Percentiles rank a stretch among this genome's conserved stretches.
These are phyloP conservation scores for Fragaria ananassa DNA, from an alignment of 306 rosid species.

Conservation along the genomic window DNA sequence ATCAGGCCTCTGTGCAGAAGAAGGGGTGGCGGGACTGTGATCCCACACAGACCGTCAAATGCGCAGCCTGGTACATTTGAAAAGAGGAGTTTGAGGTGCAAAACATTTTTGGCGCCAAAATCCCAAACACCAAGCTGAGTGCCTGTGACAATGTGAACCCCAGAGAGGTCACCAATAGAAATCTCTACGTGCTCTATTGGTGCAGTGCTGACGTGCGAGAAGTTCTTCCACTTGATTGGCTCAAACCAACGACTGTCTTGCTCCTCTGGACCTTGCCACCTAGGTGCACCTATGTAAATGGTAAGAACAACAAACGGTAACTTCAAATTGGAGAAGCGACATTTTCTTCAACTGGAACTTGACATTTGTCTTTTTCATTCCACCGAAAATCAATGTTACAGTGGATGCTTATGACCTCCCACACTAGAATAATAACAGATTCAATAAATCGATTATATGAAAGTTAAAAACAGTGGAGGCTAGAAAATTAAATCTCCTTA, in stretches of 20 bases:
- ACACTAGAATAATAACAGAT: too few species aligned
- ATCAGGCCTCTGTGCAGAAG: conserved; percentile 44
- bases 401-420: too few species aligned
- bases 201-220: conserved; percentile 97
- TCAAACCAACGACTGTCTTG: conserved; percentile 99
- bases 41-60: conserved; percentile 92
- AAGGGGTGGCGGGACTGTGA: conserved; percentile 64
- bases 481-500: not conserved
- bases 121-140: conserved; percentile 98
- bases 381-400: too few species aligned
- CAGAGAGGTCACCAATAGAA: conserved; percentile 90
- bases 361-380: too few species aligned
- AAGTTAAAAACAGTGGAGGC: not conserved
- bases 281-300: conserved; percentile 70
- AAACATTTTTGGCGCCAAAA: conserved; percentile 87
- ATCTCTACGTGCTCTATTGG: conserved; percentile 85
- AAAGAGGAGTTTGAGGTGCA: conserved; percentile 90
- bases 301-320: conserved; percentile 16
- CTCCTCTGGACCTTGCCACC: conserved; percentile 99
- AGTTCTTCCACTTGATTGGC: conserved; percentile 98
- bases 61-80: conserved; percentile 96
- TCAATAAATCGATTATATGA: too few species aligned
- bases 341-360: not conserved
- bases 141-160: conserved; percentile 92
- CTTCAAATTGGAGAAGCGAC: not conserved